Base-by-base conservation (phyloP, 441 rosid genomes). In the Syzygium syzygioides region DNA sequence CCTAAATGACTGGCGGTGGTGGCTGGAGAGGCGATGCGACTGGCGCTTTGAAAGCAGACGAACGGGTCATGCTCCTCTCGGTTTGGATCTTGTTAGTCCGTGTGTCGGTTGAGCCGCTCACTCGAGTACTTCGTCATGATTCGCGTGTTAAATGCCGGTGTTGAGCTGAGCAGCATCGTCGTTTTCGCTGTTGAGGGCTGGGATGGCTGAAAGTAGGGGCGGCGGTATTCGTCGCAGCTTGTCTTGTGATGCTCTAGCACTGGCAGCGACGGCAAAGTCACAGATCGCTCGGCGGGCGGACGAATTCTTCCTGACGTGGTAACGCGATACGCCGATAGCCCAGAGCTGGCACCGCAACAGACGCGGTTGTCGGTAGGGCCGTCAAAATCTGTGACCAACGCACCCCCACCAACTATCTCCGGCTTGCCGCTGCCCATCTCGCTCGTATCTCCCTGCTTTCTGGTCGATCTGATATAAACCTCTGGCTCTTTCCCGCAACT, bases 401-500 rank as follows among this genome's bases (percentile, higher is more conserved):
- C 54, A 1, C 54, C 14, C 54, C 54, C 54, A 52, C 54, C 12
- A 11, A 14, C 54, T 52, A 52, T 52, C 54, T 52, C 54, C 54
- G 14, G 54, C 54, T 52, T 52, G 14, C 54, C 54, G 14, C 14
- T 13, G 14, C 14, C 54, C 54, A 52, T 52, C 54, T 52, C 54
- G 54, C 4, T 11, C 14, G 14, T 52, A 52, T 52, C 54, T 52
- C 54, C 54, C 54, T 52, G 3, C 54, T 52, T 52, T 52, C 54
- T 52, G 54, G 54, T 52, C 54, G 54, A 52, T 52, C 14, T 10
- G 14, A 52, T 52, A 52, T 12, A 52, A 52, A 12, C 30, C 66
- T 5, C 17, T 15, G 30, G 4, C 68, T 83, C 87, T 87, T 87
- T 90, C 91, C 90, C 89, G 89, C 89, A 89, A 86, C 88, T 86